phyloP scores from a whole-genome alignment of 2,329 filamentous ascomycete species.

The Exophiala aquamarina region DNA sequence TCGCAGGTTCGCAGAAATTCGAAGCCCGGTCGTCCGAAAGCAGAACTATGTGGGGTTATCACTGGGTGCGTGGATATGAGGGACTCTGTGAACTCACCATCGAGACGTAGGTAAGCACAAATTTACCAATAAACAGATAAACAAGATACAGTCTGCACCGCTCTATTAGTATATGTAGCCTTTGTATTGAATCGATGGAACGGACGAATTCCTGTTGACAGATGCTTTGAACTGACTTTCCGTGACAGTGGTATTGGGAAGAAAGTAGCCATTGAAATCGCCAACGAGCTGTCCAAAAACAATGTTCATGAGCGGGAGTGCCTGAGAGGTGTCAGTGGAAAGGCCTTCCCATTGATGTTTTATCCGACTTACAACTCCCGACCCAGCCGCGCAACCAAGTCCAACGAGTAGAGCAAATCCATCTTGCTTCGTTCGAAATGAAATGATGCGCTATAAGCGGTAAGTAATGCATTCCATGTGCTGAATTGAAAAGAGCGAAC shows the following conservation, averaged over 20 bases:
- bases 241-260: slow-evolving; percentile 42
- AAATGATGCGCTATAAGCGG: slow-evolving; percentile 27
- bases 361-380: slow-evolving; percentile 21
- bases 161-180: background rate
- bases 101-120: slow-evolving; percentile 55
- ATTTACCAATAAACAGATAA: slow-evolving; percentile 58
- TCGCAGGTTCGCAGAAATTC: slow-evolving; percentile 52
- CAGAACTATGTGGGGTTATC: slow-evolving; percentile 36
- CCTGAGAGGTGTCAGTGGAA: slow-evolving; percentile 9
- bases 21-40: slow-evolving; percentile 51
- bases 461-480: slow-evolving; percentile 7
- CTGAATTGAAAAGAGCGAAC: slow-evolving; percentile 16
- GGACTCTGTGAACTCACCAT: slow-evolving; percentile 40
- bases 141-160: slow-evolving; percentile 47
- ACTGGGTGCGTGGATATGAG: background rate
- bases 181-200: no score
- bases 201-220: slow-evolving; percentile 47
- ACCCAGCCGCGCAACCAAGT: slow-evolving; percentile 22
- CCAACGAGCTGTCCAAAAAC: slow-evolving; percentile 58
- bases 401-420: slow-evolving; percentile 22
- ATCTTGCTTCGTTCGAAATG: slow-evolving; percentile 24
- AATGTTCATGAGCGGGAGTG: slow-evolving; percentile 53
- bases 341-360: background rate
- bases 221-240: slow-evolving; percentile 50
- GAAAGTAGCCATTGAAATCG: slow-evolving; percentile 58